phyloP scores from a whole-genome alignment of 805 yeast genomes.

The Saccharomycopsis synnaedendra region DNA sequence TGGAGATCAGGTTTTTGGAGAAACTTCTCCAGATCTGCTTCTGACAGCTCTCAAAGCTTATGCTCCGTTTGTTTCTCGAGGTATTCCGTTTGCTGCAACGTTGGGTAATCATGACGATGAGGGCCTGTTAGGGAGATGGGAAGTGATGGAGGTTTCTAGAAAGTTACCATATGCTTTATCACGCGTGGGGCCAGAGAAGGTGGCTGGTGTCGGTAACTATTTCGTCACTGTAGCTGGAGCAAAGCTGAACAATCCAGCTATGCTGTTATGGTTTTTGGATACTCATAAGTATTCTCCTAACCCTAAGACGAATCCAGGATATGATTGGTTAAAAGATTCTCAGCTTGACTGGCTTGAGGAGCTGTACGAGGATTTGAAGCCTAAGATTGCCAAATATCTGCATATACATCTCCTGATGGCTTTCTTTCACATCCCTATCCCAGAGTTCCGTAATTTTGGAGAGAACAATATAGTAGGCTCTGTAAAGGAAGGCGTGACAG shows the following conservation, averaged over 20 bases:
- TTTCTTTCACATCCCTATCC: slow-evolving; percentile 88
- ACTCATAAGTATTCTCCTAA: slow-evolving; percentile 65
- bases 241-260: slow-evolving; percentile 28
- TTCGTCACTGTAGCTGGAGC: slow-evolving; percentile 38
- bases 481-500: slow-evolving; percentile 63
- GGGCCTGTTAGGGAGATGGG: slow-evolving; percentile 50
- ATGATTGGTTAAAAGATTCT: slow-evolving; percentile 71
- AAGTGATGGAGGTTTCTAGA: slow-evolving; percentile 45
- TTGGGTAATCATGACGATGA: slow-evolving; percentile 96
- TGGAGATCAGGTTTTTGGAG: slow-evolving; percentile 90
- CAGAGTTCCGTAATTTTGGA: slow-evolving; percentile 55
- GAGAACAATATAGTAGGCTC: slow-evolving; percentile 40
- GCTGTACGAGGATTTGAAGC: slow-evolving; percentile 21
- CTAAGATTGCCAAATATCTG: slow-evolving; percentile 24
- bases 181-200: slow-evolving; percentile 47
- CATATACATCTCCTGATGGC: slow-evolving; percentile 62
- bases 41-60: slow-evolving; percentile 72
- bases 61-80: slow-evolving; percentile 50
- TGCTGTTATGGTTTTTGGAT: slow-evolving; percentile 69
- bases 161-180: slow-evolving; percentile 62
- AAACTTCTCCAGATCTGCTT: slow-evolving; percentile 65
- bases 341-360: slow-evolving; percentile 50
- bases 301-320: slow-evolving; percentile 63
- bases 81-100: slow-evolving; percentile 75
- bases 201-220: slow-evolving; percentile 83